Conservation (phyloP, 371 early-diverging fungal species). For the Rhizopus sp. region DNA sequence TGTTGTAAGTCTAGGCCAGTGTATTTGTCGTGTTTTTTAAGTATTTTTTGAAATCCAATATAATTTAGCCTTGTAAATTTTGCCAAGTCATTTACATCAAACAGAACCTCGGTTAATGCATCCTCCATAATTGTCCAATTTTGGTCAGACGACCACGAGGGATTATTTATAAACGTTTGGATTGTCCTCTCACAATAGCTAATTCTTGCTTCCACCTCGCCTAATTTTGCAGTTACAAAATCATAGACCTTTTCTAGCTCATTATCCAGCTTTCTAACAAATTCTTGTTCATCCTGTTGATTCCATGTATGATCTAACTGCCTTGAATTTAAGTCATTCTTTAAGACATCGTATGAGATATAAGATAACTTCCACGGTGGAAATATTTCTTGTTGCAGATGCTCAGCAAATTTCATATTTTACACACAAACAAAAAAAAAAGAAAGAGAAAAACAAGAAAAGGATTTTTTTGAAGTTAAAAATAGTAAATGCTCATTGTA, state of each 20-base stretch:
- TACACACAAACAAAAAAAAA: conserved; percentile 4
- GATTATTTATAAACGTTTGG: conserved; percentile 43
- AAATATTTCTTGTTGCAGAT: conserved; percentile 30
- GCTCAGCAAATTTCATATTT: conserved; percentile 35
- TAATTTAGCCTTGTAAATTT: conserved; percentile 92
- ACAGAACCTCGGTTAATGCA: conserved; percentile 48
- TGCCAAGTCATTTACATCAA: conserved; percentile 85
- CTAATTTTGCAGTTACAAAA: conserved; percentile 78
- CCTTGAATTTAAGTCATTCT: conserved; percentile 20
- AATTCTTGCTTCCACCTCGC: conserved; percentile 81
- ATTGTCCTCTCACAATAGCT: conserved; percentile 83
- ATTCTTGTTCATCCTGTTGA: conserved; percentile 68
- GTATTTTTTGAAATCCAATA: conserved; percentile 90
- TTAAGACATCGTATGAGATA: conserved; percentile 25
- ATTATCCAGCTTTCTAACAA: conserved; percentile 67
- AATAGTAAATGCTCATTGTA: neutral
- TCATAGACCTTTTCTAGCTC: conserved; percentile 84
- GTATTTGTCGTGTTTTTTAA: conserved; percentile 94
- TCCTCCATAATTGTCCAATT: conserved; percentile 49
- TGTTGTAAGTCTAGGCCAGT: conserved; percentile 72
- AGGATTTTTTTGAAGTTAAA: conserved; percentile 6
- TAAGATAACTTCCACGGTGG: conserved; percentile 33
- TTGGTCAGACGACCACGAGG: conserved; percentile 35
- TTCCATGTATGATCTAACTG: conserved; percentile 47
- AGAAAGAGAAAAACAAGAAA: conserved; percentile 2